Base-by-base conservation (phyloP, 805 yeast genomes). In the Jamesozyma jinghongensis region DNA sequence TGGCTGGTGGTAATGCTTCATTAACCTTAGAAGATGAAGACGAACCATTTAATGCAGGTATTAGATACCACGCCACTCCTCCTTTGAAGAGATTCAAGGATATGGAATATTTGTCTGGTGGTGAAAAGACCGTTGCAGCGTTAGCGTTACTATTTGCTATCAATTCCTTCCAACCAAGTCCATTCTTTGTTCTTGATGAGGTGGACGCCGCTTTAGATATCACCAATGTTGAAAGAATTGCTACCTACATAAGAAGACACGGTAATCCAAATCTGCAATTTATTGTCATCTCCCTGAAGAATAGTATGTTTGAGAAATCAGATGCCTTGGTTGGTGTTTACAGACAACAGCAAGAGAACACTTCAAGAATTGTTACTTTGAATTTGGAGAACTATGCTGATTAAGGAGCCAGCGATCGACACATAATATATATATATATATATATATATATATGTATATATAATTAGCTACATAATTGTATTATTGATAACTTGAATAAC, bases 171-270 rank as follows among this genome's bases (percentile, higher is more conserved):
- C 90, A 81, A 38, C 97, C 97, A 2, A 81, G 96, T 1, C 98
- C 98, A 26, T 92, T 92, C 58, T 90, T 92, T 57, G 95, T 92
- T 0, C 67, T 92, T 33, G 98, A 92, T 60, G 98, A 92, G 63
- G 87, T 92, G n/a, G 98, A 92, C 65, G 97, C 98, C 0, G 97
- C 97, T 0, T 71, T 92, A 44, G 98, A 92, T 62, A 80, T 84
- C 44, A 77, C 85, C 19, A 92, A 92, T 54, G 96, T 92, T 19
- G 76, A 75, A 40, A 77, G 77, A 53, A 79, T 92, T 43, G 96
- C 96, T n/a, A 78, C 77, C 44, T 92, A 88, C 57, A 85, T 92
- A 45, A 72, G 72, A 38, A 74, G 73, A 45, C 79, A 82, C 51
- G 79, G 90, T 2, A 81, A 85, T 19, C 82, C 86, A 2, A 71